These are phyloP conservation scores for Amauroascus niger DNA, from an alignment of 2,329 filamentous ascomycete species.

Conservation along the genomic window DNA sequence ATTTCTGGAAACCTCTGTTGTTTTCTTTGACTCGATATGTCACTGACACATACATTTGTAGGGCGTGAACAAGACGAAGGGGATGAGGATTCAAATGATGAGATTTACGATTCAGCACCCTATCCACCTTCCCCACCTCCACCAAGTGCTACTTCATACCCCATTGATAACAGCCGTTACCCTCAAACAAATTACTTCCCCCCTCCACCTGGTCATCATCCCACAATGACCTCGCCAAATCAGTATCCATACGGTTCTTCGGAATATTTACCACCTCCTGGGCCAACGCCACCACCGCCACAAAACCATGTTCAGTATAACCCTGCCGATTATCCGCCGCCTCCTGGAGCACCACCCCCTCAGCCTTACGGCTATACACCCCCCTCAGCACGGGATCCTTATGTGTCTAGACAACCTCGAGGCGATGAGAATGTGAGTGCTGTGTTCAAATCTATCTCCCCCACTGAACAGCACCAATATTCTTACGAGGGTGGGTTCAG, in stretches of 20 bases:
- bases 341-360: slow-evolving; percentile 30
- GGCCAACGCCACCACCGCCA: slow-evolving; percentile 6
- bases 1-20: neutral
- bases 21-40: neutral
- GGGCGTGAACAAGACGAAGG: slow-evolving; percentile 28
- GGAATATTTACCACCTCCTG: slow-evolving; percentile 5
- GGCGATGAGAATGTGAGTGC: slow-evolving; percentile 45
- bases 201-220: slow-evolving; percentile 33
- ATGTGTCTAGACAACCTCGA: slow-evolving; percentile 31
- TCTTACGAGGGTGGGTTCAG: slow-evolving; percentile 36
- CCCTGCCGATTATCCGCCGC: slow-evolving; percentile 36
- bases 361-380: slow-evolving; percentile 30
- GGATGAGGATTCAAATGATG: slow-evolving; percentile 22
- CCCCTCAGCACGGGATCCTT: slow-evolving; percentile 31
- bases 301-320: slow-evolving; percentile 25
- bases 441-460: slow-evolving; percentile 25
- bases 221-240: slow-evolving; percentile 16
- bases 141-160: slow-evolving; percentile 22
- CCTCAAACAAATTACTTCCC: slow-evolving; percentile 35
- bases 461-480: slow-evolving; percentile 30
- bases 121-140: slow-evolving; percentile 31
- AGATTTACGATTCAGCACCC: slow-evolving; percentile 33
- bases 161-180: slow-evolving; percentile 30
- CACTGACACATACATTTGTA: slow-evolving; percentile 20
- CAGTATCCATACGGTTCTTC: neutral